Base-by-base conservation (phyloP, 768 basidiomycete species). In the Dioszegia aurantiaca region DNA sequence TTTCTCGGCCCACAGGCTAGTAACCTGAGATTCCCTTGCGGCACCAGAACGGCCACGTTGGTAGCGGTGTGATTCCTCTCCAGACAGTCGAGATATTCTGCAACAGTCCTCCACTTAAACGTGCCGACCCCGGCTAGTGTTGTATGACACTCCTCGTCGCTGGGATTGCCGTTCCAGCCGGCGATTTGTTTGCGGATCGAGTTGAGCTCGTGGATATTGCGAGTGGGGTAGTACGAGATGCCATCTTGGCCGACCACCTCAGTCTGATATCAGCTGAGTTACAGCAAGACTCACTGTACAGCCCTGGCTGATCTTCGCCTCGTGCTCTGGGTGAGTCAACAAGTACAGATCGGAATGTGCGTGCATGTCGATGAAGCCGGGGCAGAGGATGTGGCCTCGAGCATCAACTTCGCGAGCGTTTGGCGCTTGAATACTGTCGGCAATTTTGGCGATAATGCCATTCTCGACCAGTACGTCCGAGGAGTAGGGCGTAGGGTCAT, bases 301-400 rank as follows among this genome's bases (percentile, higher is more conserved):
- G 5, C 74, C 74, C 53, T 75, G 74, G 21, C 64, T 63, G 43
- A 75, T 66, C 56, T 72, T 72, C 8, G 74, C 55, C 28, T 67
- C 64, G 52, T 75, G 74, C 12, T 44, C 60, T 3, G 74, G 72
- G 53, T 72, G 59, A 10, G 70, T 68, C 16, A 75, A 45, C 33
- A 75, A 61, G 46, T 74, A 70, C 17, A 75, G 58, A 56, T 75
- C 74, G 2, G 63, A 65, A 54, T 75, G 74, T 10, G 74, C 74
- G 59, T 75, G 74, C 58, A 75, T 61, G 53, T 75, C 74, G 45
- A 75, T 74, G 58, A 75, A 75, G 1, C 74, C 74, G 23, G 74
- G 74, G 30, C 62, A 63, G 1, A 75, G 58, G 12, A 63, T 56
- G 19, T 51, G 59, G 21, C 72, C 72, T n/a, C 49, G 54, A 1